Evolutionary conservation across 257 asterid genomes (phyloP).

Genomic region (Nicotiana tabacum): DNA sequence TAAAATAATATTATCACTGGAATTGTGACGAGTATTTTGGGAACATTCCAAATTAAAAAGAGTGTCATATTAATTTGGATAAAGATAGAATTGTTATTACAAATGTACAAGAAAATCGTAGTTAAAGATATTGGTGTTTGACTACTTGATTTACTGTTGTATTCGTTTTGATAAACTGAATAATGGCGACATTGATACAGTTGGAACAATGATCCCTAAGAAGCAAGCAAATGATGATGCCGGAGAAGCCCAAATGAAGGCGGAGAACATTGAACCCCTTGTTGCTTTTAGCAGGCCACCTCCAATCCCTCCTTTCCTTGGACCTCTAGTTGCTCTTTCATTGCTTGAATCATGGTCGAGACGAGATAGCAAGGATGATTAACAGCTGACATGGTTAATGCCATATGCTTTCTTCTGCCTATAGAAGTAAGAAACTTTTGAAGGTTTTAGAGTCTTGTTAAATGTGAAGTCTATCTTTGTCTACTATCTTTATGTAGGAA

Average conservation of each 20-base stretch:
- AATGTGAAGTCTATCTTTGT: not conserved
- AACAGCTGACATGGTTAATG: slow-evolving; percentile 18
- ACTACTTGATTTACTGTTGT: not conserved
- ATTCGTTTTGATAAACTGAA: not conserved
- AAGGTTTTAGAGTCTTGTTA: not conserved
- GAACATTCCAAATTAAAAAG: not conserved
- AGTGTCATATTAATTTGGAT: not conserved
- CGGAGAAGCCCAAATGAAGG: slow-evolving; percentile 14
- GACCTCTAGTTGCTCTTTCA: slow-evolving; percentile 55
- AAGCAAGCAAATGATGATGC: slow-evolving; percentile 21
- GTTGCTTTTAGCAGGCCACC: slow-evolving; percentile 62
- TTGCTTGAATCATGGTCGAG: slow-evolving; percentile 45
- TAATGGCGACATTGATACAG: slow-evolving; percentile 12
- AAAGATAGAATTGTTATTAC: not conserved
- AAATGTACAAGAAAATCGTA: not conserved
- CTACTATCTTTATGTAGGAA: not conserved
- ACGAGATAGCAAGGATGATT: slow-evolving; percentile 40
- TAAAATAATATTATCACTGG: not conserved
- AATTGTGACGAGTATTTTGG: not conserved
- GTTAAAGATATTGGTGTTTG: not conserved
- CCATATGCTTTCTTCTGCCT: not conserved
- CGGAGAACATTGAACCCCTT: slow-evolving; percentile 30
- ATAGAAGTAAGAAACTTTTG: not conserved
- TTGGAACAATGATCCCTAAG: slow-evolving; percentile 25
- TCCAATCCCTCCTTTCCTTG: slow-evolving; percentile 51